Base-by-base conservation (phyloP, 495 filamentous ascomycete genomes). In the Clohesyomyces aquaticus region DNA sequence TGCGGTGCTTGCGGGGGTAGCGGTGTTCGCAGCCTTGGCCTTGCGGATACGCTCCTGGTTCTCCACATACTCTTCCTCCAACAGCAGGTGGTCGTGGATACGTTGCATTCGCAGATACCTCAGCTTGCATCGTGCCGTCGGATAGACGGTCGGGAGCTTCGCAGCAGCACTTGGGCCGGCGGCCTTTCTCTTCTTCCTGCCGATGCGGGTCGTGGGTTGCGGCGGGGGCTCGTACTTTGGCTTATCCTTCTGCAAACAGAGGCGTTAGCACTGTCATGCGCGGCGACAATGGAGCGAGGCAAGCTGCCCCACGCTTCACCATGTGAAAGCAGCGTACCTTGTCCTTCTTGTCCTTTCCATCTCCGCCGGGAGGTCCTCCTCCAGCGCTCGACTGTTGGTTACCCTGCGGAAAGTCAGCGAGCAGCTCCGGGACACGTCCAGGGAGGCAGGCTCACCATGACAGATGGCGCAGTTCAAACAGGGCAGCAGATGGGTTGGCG, bases 191-290 rank as follows among this genome's bases (percentile, higher is more conserved):
- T 98, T 98, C 87, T 92, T 96, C 66, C 93, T 89, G n/a, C 94
- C 94, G 74, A 99, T 88, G 73, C 94, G 92, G 61, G 94, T 98
- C 32, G 94, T 98, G 43, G 94, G 94, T 62, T 91, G 89, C 75
- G 95, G 95, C 61, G 94, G 94, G 49, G 94, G 94, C 75, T 99
- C 94, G 81, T 99, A 98, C 88, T 91, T 96, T 65, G 95, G 94
- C 85, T 98, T 98, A 49, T 98, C 91, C 83, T 99, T 96, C 92
- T 98, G 73, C 69, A 76, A 53, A 61, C 18, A 51, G 56, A 50
- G 32, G 32, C 14, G 14, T 38, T 38, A 38, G 32, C 14, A 38
- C 14, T 14, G 32, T n/a, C n/a, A n/a, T n/a, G n/a, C n/a, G 32
- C 6, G 32, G 48, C 62, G 60, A 58, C 27, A 27, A 38, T 49